Evolutionary conservation across 2,329 filamentous ascomycete species (phyloP).

Genomic region (Talaromyces verruculosus): DNA sequence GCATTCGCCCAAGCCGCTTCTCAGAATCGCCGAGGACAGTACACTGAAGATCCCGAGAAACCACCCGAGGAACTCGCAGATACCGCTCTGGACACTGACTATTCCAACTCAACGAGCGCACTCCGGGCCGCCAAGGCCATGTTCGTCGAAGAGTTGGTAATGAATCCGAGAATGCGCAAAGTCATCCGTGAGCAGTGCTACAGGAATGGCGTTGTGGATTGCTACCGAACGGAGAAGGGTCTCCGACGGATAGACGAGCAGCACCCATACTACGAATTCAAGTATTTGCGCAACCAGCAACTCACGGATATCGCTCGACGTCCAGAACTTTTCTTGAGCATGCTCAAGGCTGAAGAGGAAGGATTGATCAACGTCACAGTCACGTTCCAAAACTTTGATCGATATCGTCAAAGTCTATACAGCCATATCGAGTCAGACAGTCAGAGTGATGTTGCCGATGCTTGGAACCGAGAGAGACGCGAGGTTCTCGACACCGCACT

Average conservation of each 20-base stretch:
- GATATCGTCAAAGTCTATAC: conserved; percentile 75
- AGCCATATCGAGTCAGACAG: conserved; percentile 90
- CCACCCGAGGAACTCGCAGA: conserved; percentile 87
- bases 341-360: conserved; percentile 96
- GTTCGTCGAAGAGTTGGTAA: conserved; percentile 86
- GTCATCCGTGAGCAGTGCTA: conserved; percentile 83
- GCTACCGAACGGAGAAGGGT: conserved; percentile 89
- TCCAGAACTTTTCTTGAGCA: conserved; percentile 89
- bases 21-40: conserved; percentile 72
- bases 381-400: conserved; percentile 70
- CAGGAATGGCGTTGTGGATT: conserved; percentile 78
- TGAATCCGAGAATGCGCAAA: conserved; percentile 85
- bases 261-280: conserved; percentile 96
- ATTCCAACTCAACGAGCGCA: conserved; percentile 72
- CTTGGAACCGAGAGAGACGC: conserved; percentile 86
- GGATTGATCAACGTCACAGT: conserved; percentile 85
- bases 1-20: conserved; percentile 84
- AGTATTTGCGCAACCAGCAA: conserved; percentile 89
- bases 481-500: conserved; percentile 82
- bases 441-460: conserved; percentile 89
- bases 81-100: conserved; percentile 68
- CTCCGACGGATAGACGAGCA: conserved; percentile 90
- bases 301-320: conserved; percentile 76
- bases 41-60: conserved; percentile 78
- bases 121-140: conserved; percentile 78